Evolutionary conservation across 768 basidiomycete species (phyloP).

Genomic region (Tylopilus rubrobrunneus): DNA sequence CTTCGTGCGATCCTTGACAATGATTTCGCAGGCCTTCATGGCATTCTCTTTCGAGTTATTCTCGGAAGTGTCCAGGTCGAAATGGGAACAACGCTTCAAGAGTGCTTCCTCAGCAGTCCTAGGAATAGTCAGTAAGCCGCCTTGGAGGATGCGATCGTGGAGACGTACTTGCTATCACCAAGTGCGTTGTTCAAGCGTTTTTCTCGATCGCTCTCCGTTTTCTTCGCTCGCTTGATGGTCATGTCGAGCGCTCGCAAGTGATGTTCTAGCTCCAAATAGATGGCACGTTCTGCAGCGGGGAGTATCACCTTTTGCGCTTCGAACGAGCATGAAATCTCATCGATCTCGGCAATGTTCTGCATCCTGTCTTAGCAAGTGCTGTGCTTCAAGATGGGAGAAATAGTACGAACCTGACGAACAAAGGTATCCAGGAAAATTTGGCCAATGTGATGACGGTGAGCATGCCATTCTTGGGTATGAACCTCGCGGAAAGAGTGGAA

Average conservation of each 20-base stretch:
- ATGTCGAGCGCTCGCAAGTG: conserved; percentile 89
- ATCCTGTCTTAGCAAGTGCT: conserved; percentile 7
- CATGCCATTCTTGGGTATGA: conserved; percentile 89
- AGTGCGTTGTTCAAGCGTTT: conserved; percentile 82
- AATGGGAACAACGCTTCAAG: conserved; percentile 93
- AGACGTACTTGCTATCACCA: conserved; percentile 74
- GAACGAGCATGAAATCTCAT: conserved; percentile 81
- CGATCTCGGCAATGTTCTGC: conserved; percentile 94
- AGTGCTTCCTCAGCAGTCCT: conserved; percentile 91
- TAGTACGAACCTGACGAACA: conserved; percentile 68
- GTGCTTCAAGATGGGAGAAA: not conserved
- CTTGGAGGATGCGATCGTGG: not conserved
- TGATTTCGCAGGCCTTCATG: conserved; percentile 89
- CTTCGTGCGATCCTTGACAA: conserved; percentile 74
- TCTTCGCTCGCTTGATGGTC: conserved; percentile 65
- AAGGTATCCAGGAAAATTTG: conserved; percentile 79
- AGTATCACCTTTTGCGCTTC: conserved; percentile 63
- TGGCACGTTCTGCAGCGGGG: conserved; percentile 90
- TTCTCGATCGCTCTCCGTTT: conserved; percentile 75
- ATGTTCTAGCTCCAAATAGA: conserved; percentile 93
- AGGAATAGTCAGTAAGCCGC: conserved; percentile 4
- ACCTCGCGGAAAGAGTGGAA: conserved; percentile 98
- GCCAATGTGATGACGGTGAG: conserved; percentile 76
- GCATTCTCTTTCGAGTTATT: conserved; percentile 61
- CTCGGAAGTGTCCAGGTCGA: conserved; percentile 69